A percentile compares a stretch with the other conserved stretches of the same genome.
phyloP scores from a whole-genome alignment of 257 asterid genomes.

The Lavandula angustifolia region DNA sequence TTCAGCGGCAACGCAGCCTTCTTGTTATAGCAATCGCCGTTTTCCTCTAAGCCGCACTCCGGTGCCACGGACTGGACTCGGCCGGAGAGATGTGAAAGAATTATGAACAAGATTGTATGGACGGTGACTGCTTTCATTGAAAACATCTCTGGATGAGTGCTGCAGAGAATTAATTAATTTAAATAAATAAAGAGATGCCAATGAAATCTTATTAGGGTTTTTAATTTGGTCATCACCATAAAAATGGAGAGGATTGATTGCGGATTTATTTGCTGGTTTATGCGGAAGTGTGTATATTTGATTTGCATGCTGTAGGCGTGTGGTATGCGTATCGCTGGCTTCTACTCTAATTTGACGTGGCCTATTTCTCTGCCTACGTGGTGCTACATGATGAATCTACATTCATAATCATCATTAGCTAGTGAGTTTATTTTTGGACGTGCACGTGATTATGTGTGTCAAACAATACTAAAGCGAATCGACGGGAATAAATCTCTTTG shows the following conservation, averaged over 20 bases:
- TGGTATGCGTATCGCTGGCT: not conserved
- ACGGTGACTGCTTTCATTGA: not conserved
- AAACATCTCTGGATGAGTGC: not conserved
- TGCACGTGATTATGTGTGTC: not conserved
- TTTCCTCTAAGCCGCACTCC: slow-evolving; percentile 36
- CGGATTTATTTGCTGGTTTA: not conserved
- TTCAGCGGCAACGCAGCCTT: slow-evolving; percentile 44
- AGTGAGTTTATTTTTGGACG: not conserved
- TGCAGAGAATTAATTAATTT: too few relatives aligned
- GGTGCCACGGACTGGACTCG: slow-evolving; percentile 36
- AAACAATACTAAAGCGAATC: not conserved
- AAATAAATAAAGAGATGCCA: too few relatives aligned
- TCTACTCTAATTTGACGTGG: not conserved
- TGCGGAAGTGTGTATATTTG: not conserved
- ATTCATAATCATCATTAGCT: not conserved
- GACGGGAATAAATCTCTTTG: too few relatives aligned
- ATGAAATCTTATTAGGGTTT: too few relatives aligned
- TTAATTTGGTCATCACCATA: too few relatives aligned
- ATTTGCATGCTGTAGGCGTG: not conserved
- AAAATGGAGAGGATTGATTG: too few relatives aligned
- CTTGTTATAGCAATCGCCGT: slow-evolving; percentile 44
- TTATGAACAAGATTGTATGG: slow-evolving; percentile 2
- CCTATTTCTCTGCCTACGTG: not conserved
- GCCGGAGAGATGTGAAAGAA: slow-evolving; percentile 27
- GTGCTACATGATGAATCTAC: not conserved